phyloP scores from a whole-genome alignment of 441 rosid species.

The Omphalea diandra region DNA sequence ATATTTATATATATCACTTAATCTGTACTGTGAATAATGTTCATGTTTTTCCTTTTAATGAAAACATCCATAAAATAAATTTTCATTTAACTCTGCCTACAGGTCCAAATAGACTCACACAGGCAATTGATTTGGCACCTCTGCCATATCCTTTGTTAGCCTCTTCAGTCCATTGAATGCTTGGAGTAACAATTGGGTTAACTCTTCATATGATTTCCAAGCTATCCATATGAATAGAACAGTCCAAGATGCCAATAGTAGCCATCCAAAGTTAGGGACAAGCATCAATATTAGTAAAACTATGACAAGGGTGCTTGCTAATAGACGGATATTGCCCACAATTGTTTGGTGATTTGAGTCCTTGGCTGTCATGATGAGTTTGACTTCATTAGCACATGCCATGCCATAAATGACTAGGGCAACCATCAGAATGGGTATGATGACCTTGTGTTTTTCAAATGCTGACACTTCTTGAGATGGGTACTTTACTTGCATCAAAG shows the following conservation, averaged over 20 bases:
- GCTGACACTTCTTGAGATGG: background rate
- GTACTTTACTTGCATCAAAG: background rate
- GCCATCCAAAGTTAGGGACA: background rate
- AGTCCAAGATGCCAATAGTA: background rate
- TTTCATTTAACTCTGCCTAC: too few relatives aligned
- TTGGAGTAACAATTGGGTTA: background rate
- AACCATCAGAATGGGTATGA: background rate
- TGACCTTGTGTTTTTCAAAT: background rate
- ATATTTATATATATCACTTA: too few relatives aligned
- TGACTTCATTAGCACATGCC: background rate
- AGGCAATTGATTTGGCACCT: background rate
- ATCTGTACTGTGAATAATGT: too few relatives aligned
- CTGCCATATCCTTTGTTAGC: background rate
- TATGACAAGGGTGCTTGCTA: background rate
- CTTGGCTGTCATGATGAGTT: background rate
- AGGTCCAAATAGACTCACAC: background rate
- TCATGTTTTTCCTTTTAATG: too few relatives aligned
- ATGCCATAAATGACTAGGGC: background rate
- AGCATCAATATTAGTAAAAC: background rate
- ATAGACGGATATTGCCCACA: background rate
- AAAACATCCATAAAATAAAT: too few relatives aligned
- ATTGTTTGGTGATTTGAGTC: background rate
- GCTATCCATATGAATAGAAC: background rate
- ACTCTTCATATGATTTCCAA: background rate
- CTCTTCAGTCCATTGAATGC: background rate